These are phyloP conservation scores for Hansenula lynferdii DNA, from an alignment of 1,139 yeast genomes.

Conservation along the genomic window DNA sequence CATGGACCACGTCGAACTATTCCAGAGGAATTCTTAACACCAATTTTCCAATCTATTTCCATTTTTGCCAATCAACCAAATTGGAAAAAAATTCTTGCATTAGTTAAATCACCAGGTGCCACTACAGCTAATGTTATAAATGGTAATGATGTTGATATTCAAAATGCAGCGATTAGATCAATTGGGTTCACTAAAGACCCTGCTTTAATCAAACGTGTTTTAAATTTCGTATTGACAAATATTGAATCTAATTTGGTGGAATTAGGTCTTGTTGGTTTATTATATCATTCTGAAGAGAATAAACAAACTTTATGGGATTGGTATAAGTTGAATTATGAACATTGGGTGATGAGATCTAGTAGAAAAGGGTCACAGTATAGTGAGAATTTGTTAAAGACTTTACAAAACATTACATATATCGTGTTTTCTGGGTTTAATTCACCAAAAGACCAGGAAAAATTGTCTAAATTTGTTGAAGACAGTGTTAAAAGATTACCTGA, in stretches of 20 bases:
- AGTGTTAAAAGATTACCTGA: constrained; percentile 31
- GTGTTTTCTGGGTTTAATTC: constrained; percentile 40
- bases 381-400: constrained; percentile 34
- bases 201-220: constrained; percentile 45
- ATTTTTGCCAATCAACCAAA: constrained; percentile 37
- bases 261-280: constrained; percentile 48
- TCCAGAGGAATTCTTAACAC: constrained; percentile 42
- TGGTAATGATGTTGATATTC: constrained; percentile 33
- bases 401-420: constrained; percentile 36
- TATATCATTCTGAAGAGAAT: constrained; percentile 19
- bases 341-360: constrained; percentile 42
- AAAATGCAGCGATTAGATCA: constrained; percentile 49
- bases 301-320: constrained; percentile 43
- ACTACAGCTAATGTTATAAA: constrained; percentile 22
- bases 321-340: constrained; percentile 47
- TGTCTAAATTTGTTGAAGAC: constrained; percentile 29
- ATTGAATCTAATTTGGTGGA: constrained; percentile 52
- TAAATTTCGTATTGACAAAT: constrained; percentile 52
- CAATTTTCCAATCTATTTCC: constrained; percentile 30
- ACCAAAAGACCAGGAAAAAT: constrained; percentile 26
- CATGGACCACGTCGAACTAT: constrained; percentile 46
- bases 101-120: constrained; percentile 44
- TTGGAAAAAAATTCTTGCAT: constrained; percentile 50
- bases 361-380: constrained; percentile 38
- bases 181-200: constrained; percentile 42